Percentiles rank a stretch among this genome's conserved stretches.
Evolutionary conservation across 306 rosid species (phyloP).

Genomic region (Acacia melanoxylon): DNA sequence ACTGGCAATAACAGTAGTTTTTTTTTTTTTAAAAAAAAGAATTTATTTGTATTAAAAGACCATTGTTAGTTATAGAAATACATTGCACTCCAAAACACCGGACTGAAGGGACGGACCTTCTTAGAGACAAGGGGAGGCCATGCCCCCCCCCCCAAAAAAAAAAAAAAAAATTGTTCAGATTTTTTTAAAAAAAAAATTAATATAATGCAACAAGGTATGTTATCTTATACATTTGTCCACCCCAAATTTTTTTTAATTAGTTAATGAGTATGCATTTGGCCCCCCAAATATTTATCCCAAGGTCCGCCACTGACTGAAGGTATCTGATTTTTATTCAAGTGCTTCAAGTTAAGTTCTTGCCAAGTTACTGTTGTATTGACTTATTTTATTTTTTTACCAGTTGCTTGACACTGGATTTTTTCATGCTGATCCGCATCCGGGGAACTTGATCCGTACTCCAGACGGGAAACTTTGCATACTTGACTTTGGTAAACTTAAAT

Average conservation of each 20-base stretch:
- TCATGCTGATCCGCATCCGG: conserved; percentile 99
- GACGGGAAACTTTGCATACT: conserved; percentile 97
- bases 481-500: conserved; percentile 79
- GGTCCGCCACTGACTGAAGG: background rate
- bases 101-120: background rate
- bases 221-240: too few relatives aligned
- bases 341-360: conserved; percentile 2
- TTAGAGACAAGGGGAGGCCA: too few relatives aligned
- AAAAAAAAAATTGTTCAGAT: too few relatives aligned
- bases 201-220: too few relatives aligned
- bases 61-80: conserved; percentile 13
- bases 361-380: conserved; percentile 20
- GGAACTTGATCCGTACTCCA: conserved; percentile 97
- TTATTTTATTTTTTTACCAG: conserved; percentile 48
- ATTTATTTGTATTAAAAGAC: background rate
- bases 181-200: too few relatives aligned
- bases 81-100: conserved; percentile 12
- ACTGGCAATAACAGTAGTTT: background rate
- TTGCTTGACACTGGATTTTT: conserved; percentile 95
- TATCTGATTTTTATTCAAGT: conserved; percentile 7
- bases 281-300: too few relatives aligned
- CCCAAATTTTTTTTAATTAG: too few relatives aligned
- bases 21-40: background rate
- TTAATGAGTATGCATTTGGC: too few relatives aligned
- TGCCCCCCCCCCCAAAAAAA: too few relatives aligned